Evolutionary conservation across 2,329 filamentous ascomycete genomes (phyloP).

Genomic region (Elsinoe fawcettii): DNA sequence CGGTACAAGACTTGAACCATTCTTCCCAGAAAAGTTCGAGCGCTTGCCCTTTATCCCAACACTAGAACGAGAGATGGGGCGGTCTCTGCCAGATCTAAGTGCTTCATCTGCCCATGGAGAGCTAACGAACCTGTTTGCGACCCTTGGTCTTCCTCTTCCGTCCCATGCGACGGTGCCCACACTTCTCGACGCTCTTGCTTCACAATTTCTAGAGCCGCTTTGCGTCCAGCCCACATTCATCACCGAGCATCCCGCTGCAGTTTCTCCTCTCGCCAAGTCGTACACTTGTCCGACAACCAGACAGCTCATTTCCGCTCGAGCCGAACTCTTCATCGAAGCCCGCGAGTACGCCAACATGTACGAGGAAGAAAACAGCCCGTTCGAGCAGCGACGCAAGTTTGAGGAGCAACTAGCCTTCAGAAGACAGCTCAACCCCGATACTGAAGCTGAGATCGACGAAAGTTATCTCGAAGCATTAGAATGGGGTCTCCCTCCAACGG

Average conservation of each 20-base stretch:
- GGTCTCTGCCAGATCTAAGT: constrained; percentile 45
- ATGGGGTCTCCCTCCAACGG: constrained; percentile 87
- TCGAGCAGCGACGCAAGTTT: constrained; percentile 79
- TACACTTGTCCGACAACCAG: constrained; percentile 59
- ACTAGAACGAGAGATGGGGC: constrained; percentile 60
- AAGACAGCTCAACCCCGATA: constrained; percentile 34
- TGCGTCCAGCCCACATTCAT: constrained; percentile 75
- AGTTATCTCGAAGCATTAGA: constrained; percentile 78
- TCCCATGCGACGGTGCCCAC: constrained; percentile 51
- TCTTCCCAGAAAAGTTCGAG: constrained; percentile 51
- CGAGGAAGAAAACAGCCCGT: constrained; percentile 93
- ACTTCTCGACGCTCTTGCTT: constrained; percentile 75
- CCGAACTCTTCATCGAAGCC: constrained; percentile 43
- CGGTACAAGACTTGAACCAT: not conserved
- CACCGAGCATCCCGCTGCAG: constrained; percentile 77
- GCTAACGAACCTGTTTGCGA: constrained; percentile 49
- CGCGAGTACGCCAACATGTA: constrained; percentile 93
- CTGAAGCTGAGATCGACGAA: constrained; percentile 57
- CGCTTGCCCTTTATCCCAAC: constrained; percentile 75
- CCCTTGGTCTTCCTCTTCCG: constrained; percentile 44
- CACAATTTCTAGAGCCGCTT: constrained; percentile 67
- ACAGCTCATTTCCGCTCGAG: constrained; percentile 44
- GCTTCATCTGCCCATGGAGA: constrained; percentile 49
- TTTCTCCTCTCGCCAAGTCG: constrained; percentile 86
- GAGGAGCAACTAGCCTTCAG: constrained; percentile 44